phyloP scores from a whole-genome alignment of 1,284 basidiomycete genomes.

The Athelia psychrophila region DNA sequence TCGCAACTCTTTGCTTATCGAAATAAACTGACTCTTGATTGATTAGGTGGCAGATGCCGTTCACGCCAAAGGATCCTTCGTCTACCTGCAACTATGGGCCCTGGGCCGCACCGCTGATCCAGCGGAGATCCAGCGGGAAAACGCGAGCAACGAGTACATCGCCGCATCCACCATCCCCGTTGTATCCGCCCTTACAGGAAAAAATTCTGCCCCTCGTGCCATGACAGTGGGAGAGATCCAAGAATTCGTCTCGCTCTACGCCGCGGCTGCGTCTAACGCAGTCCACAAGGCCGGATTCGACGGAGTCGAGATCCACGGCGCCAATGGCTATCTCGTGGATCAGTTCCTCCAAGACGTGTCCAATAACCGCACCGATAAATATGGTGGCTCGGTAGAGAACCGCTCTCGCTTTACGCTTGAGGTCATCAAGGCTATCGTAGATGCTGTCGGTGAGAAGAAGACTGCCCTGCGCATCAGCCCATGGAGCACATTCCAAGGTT shows the following conservation, averaged over 20 bases:
- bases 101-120: conserved; percentile 35
- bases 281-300: conserved; percentile 20
- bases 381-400: conserved; percentile 53
- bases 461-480: conserved; percentile 55
- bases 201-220: conserved; percentile 19
- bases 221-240: conserved; percentile 22
- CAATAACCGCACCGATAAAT: conserved; percentile 51
- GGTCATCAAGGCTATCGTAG: conserved; percentile 41
- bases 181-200: conserved; percentile 39
- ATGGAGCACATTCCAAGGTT: conserved; percentile 40
- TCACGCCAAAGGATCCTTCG: conserved; percentile 34
- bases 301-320: conserved; percentile 21
- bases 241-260: conserved; percentile 18
- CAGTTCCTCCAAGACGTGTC: conserved; percentile 26
- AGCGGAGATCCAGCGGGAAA: conserved; percentile 23
- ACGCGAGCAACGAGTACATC: conserved; percentile 32
- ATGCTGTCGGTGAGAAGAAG: conserved; percentile 35
- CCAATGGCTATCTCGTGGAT: conserved; percentile 21
- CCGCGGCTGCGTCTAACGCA: conserved; percentile 17
- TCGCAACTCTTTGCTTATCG: too few relatives aligned
- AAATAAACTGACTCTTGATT: too few relatives aligned
- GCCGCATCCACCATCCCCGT: conserved; percentile 39
- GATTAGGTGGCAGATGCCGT: conserved; percentile 19
- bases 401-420: conserved; percentile 43
- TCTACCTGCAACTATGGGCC: conserved; percentile 45